These are phyloP conservation scores for Alternaria gansuensis DNA, from an alignment of 2,329 filamentous ascomycete species.

Conservation along the genomic window DNA sequence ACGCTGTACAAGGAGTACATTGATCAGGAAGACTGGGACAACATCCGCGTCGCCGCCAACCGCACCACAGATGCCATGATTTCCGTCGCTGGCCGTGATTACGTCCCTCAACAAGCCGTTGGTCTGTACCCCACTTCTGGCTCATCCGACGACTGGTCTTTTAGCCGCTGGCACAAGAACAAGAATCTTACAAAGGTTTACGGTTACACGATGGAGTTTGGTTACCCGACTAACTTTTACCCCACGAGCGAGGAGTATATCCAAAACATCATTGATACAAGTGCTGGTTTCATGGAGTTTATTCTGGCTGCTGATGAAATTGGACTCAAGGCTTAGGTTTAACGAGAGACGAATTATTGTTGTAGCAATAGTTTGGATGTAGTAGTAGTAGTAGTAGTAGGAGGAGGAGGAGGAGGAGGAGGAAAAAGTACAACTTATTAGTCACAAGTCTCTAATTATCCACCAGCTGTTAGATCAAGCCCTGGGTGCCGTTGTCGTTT, in stretches of 20 bases:
- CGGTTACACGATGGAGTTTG: conserved; percentile 55
- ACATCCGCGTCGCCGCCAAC: conserved; percentile 45
- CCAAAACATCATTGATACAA: conserved; percentile 55
- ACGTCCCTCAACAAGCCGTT: conserved; percentile 47
- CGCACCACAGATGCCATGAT: conserved; percentile 49
- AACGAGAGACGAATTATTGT: conserved; percentile 6
- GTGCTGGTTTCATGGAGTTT: conserved; percentile 56
- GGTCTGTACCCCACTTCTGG: conserved; percentile 53
- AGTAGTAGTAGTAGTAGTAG: not conserved
- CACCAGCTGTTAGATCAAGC: not conserved
- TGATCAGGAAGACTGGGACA: conserved; percentile 45
- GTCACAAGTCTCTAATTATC: not conserved
- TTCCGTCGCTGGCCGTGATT: conserved; percentile 47
- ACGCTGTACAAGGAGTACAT: conserved; percentile 62
- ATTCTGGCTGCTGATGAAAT: conserved; percentile 48
- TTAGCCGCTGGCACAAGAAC: conserved; percentile 50
- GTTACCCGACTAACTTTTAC: conserved; percentile 54
- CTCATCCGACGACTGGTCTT: conserved; percentile 52
- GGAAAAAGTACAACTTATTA: not conserved
- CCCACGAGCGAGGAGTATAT: conserved; percentile 53
- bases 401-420: no score
- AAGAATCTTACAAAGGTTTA: conserved; percentile 53
- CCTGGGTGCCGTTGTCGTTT: not conserved
- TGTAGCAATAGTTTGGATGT: conserved; percentile 4
- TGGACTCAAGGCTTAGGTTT: conserved; percentile 38